A percentile compares a stretch with the other conserved stretches of the same genome.
Evolutionary conservation across 495 filamentous ascomycete species (phyloP).

Genomic region (Hypoxylon fragiforme): DNA sequence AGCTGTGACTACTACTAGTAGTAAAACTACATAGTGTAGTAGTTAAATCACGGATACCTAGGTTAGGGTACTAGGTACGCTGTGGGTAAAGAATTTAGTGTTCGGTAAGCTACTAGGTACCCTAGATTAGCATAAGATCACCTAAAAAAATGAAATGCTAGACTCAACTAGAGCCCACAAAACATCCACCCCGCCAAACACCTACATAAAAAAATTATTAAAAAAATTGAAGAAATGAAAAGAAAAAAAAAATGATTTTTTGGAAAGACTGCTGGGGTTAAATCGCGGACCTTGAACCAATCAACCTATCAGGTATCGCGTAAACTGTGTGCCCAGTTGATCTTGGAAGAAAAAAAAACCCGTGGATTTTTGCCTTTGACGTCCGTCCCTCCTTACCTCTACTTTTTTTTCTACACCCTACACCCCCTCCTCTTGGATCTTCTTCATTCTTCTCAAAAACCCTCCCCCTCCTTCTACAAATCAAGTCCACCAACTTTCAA

Average conservation of each 20-base stretch:
- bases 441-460: constrained; percentile 25
- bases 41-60: no score
- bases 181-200: constrained; percentile 14
- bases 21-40: no score
- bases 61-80: no score
- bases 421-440: constrained; percentile 30
- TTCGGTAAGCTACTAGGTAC: constrained; percentile 1
- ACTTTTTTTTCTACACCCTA: constrained; percentile 27
- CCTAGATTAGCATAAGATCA: constrained; percentile 4
- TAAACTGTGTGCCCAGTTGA: constrained; percentile 27
- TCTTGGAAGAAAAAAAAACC: constrained; percentile 25
- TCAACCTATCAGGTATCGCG: constrained; percentile 13
- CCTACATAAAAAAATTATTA: not conserved
- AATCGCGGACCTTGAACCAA: constrained; percentile 5
- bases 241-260: constrained; percentile 17
- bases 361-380: constrained; percentile 28
- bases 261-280: not conserved
- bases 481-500: constrained; percentile 26
- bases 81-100: constrained; percentile 11
- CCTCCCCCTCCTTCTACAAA: constrained; percentile 20
- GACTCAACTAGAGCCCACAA: no score
- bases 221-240: constrained; percentile 1
- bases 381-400: constrained; percentile 7
- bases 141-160: no score
- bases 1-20: no score